Evolutionary conservation across 2,329 filamentous ascomycete genomes (phyloP).

Genomic region (Colletotrichum costaricense): DNA sequence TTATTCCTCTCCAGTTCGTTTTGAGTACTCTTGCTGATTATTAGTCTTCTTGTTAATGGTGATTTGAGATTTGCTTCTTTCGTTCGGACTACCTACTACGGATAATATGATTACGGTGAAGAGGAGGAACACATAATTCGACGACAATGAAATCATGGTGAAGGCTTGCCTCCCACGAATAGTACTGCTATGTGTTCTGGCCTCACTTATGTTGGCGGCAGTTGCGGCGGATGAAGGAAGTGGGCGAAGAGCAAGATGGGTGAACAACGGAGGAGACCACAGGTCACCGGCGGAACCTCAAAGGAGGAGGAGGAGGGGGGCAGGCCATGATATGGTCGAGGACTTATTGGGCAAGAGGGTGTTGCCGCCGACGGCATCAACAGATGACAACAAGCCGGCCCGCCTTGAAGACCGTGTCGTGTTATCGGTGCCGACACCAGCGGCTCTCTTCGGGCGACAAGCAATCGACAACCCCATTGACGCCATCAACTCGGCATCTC

Average conservation of each 20-base stretch:
- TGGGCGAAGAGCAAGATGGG: slow-evolving; percentile 16
- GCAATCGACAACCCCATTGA: slow-evolving; percentile 23
- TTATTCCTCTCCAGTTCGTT: background rate
- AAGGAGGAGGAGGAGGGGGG: slow-evolving; percentile 2
- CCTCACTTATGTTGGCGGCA: slow-evolving; percentile 3
- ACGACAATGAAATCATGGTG: slow-evolving; percentile 33
- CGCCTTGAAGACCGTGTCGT: slow-evolving; percentile 31
- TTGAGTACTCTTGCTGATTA: background rate
- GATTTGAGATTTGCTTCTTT: background rate
- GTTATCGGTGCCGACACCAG: slow-evolving; percentile 23
- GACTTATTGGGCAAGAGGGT: background rate
- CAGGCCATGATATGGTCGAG: background rate
- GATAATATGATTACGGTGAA: slow-evolving; percentile 12
- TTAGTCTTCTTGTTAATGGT: background rate
- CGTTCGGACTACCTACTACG: background rate
- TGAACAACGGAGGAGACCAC: slow-evolving; percentile 4
- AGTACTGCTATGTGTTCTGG: slow-evolving; percentile 17
- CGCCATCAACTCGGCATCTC: slow-evolving; percentile 29
- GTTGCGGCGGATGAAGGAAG: background rate
- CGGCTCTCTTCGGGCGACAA: slow-evolving; percentile 29
- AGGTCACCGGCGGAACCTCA: slow-evolving; percentile 15
- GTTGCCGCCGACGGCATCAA: slow-evolving; percentile 24
- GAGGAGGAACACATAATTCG: slow-evolving; percentile 22
- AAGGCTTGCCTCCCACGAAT: slow-evolving; percentile 33
- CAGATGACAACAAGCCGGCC: slow-evolving; percentile 13